Base-by-base conservation (phyloP, 2,329 filamentous ascomycete species). In the Neopestalotiopsis sp. region DNA sequence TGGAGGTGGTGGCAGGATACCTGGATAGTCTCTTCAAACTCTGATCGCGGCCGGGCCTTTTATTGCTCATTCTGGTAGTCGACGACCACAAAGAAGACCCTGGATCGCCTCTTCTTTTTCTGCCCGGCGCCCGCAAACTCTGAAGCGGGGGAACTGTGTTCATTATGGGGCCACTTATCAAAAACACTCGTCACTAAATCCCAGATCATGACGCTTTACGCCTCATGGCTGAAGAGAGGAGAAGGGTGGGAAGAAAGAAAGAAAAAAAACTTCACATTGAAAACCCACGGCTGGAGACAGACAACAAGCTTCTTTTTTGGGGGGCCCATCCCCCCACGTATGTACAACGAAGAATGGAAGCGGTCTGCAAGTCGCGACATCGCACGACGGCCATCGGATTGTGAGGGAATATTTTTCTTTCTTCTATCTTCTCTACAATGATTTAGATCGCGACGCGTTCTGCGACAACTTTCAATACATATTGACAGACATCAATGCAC, bases 61-160 rank as follows among this genome's bases (percentile, higher is more conserved):
- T 67, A 56, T 56, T 60, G 56, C 32, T 17, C 52, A 60, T 30
- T 24, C 17, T 40, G 65, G 65, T 67, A 60, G 65, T 67, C 28
- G 65, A 67, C 56, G 65, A 67, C 28, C 38, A 42, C 52, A 30
- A 20, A 62, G 59, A 62, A 62, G 59, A 62, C 59, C 59, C 59
- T 62, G 30, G 28, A 28, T 58, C 64, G 24, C 52, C 64, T 57
- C 64, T 30, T 28, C n/a, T 38, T 38, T 38, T 38, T 38, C 10
- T 38, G 34, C 34, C 34, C 6, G 34, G 6, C 34, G 32, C 13
- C 32, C 24, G 45, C 52, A 38, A 17, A 28, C 13, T 34, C 52
- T 59, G 34, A 59, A 52, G 52, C 65, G 56, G 63, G 62, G 63
- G 63, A 56, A 66, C 63, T 32, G 30, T 14, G 17, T 52, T 49